Evolutionary conservation across 2,329 filamentous ascomycete species (phyloP).

Genomic region (Fusarium nanum): DNA sequence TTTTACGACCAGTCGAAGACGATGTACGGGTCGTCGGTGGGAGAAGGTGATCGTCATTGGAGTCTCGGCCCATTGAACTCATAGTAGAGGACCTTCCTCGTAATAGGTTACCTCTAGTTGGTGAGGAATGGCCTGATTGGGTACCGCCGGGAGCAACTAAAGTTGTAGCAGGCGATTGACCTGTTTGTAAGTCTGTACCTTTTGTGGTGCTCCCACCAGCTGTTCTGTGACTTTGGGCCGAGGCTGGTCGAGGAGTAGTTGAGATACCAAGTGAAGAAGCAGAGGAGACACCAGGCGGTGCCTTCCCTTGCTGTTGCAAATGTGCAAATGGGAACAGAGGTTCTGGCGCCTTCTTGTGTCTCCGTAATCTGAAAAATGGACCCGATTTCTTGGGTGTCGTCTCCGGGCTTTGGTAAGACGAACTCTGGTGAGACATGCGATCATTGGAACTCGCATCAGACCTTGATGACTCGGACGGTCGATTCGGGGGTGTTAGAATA

Average conservation of each 20-base stretch:
- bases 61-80: conserved; percentile 81
- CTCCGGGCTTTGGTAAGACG: conserved; percentile 66
- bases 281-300: conserved; percentile 53
- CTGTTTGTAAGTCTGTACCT: conserved; percentile 32
- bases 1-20: conserved; percentile 90
- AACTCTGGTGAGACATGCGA: conserved; percentile 67
- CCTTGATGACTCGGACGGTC: conserved; percentile 79
- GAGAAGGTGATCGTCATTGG: conserved; percentile 75
- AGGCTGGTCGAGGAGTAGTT: conserved; percentile 51
- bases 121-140: conserved; percentile 74
- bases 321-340: conserved; percentile 87
- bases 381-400: conserved; percentile 71
- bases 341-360: conserved; percentile 78
- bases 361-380: conserved; percentile 84
- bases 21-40: conserved; percentile 80
- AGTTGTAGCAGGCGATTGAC: conserved; percentile 60
- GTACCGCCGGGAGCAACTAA: conserved; percentile 56
- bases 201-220: conserved; percentile 35
- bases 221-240: conserved; percentile 49
- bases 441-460: conserved; percentile 87
- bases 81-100: conserved; percentile 89
- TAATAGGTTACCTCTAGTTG: conserved; percentile 69
- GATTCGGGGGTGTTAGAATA: conserved; percentile 63
- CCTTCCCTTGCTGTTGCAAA: conserved; percentile 76
- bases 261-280: conserved; percentile 56